Base-by-base conservation (phyloP, 2,329 filamentous ascomycete species). In the Fusarium concolor region DNA sequence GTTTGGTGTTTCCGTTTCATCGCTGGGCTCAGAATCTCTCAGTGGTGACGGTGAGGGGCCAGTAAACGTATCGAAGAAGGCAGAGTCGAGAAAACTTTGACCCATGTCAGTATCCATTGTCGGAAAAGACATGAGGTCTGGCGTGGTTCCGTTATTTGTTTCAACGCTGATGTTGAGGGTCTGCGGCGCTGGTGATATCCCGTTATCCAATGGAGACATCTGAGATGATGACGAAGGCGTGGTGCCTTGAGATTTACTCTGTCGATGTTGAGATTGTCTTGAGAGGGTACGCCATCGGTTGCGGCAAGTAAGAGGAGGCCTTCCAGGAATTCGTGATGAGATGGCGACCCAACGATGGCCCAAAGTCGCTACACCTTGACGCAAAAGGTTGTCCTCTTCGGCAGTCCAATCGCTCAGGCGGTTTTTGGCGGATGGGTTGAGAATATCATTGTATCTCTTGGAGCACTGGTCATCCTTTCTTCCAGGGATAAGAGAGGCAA, bases 381-480 rank as follows among this genome's bases (percentile, higher is more conserved):
- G 65, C 4, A 76, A 35, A 17, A 74, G 60, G 6, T 57, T 62
- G 15, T 76, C 74, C 37, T 76, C 74, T 4, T 71, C 65, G 1
- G 57, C 46, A 9, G 73, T 76, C 74, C 74, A 76, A 20, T 74
- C 71, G 20, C 64, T 65, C 2, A 76, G 29, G 1, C 74, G 62
- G 24, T 74, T 73, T 37, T 69, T 69, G 33, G 73, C 74, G 18
- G 62, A 69, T 2, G 74, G 74, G 7, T 71, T 70, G 10, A 76
- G 68, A 4, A 76, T 76, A 9, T 76, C 74, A 37, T 73, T 73
- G 41, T 76, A 76, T 52, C 74, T 62, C 35, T 76, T 76, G 3
- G 73, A 75, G 10, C 74, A 76, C 35, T 76, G 74, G 38, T 75
- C 74, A 22, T 76, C 74, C 42, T 76, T 76, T 37, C 74, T 64